These are phyloP conservation scores for Vigna nakashimae DNA, from an alignment of 306 rosid species.

Conservation along the genomic window DNA sequence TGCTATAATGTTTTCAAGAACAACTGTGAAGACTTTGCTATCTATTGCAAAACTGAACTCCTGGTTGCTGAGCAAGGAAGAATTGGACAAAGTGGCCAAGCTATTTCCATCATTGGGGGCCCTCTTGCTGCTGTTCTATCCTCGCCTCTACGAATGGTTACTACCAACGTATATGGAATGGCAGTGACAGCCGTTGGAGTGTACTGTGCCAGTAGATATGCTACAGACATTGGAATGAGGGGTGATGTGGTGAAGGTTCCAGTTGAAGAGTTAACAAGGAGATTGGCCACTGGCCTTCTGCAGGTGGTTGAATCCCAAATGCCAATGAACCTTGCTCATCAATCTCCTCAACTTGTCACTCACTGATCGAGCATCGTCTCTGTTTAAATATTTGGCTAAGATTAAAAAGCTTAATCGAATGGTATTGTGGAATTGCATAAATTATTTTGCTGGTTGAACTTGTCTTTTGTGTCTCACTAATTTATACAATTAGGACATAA, in stretches of 20 bases:
- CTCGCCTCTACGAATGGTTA: conserved; percentile 71
- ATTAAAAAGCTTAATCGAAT: background rate
- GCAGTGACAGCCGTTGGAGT: conserved; percentile 72
- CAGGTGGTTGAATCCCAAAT: conserved; percentile 71
- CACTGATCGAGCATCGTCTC: conserved; percentile 37
- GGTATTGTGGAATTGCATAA: conserved; percentile 5
- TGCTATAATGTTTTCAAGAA: conserved; percentile 87
- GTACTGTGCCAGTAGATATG: conserved; percentile 89
- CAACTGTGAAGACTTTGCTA: conserved; percentile 94
- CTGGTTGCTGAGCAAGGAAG: conserved; percentile 72
- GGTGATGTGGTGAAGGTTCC: conserved; percentile 72
- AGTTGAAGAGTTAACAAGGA: conserved; percentile 83
- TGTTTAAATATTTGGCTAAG: conserved; percentile 18
- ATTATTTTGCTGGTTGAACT: conserved; percentile 1
- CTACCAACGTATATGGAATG: conserved; percentile 82
- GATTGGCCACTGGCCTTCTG: conserved; percentile 61
- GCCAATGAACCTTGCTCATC: conserved; percentile 31
- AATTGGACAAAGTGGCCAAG: conserved; percentile 91
- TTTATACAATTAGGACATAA: too few relatives aligned
- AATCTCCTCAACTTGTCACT: conserved; percentile 47
- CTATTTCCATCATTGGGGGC: conserved; percentile 87
- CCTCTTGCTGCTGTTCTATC: conserved; percentile 89
- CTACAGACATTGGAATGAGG: conserved; percentile 84
- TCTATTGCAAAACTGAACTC: conserved; percentile 92
- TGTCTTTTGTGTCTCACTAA: background rate